Conservation (phyloP, 148 eudicot species). For the Pharnaceum exiguum region DNA sequence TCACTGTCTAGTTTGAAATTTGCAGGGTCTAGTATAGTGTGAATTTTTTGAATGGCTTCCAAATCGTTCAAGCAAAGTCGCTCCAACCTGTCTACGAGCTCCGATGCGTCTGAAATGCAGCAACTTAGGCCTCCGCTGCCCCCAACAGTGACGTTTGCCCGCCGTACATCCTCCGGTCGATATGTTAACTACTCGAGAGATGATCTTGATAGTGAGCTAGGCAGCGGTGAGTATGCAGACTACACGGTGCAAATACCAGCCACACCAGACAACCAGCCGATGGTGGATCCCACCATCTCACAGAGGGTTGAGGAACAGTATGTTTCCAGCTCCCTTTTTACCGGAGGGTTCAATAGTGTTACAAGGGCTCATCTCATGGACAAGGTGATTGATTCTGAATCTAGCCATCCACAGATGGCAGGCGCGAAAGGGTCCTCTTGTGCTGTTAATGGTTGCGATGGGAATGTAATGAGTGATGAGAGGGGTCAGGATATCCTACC, state of each 20-base stretch:
- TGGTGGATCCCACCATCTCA: constrained; percentile 52
- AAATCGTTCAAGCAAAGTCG: constrained; percentile 65
- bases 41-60: constrained; percentile 38
- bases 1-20: background rate
- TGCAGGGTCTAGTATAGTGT: constrained; percentile 11
- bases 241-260: constrained; percentile 69
- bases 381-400: constrained; percentile 72
- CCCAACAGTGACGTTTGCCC: constrained; percentile 54
- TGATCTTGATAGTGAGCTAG: constrained; percentile 73
- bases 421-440: constrained; percentile 84
- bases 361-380: constrained; percentile 93
- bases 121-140: constrained; percentile 53
- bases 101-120: constrained; percentile 52
- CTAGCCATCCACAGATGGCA: constrained; percentile 81
- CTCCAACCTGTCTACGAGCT: constrained; percentile 39
- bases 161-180: constrained; percentile 68
- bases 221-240: constrained; percentile 42
- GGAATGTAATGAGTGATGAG: constrained; percentile 82
- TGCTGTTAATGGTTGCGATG: constrained; percentile 77
- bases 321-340: constrained; percentile 74
- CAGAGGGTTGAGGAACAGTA: constrained; percentile 83
- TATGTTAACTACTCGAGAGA: constrained; percentile 65
- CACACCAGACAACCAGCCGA: constrained; percentile 86
- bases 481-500: constrained; percentile 77
- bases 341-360: constrained; percentile 67